phyloP scores from a whole-genome alignment of 441 rosid genomes.

The Populus hybrid region DNA sequence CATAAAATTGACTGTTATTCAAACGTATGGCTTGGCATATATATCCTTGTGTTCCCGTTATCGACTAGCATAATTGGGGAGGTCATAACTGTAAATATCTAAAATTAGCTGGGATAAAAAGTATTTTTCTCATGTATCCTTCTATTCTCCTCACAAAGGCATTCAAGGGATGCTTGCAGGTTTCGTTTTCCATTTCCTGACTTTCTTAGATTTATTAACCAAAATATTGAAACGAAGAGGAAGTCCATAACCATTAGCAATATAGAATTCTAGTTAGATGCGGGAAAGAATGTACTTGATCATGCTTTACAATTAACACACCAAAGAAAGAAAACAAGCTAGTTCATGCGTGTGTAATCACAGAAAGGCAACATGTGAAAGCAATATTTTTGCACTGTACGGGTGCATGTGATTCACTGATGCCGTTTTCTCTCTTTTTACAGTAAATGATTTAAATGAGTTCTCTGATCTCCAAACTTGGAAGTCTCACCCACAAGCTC shows the following conservation, averaged over 20 bases:
- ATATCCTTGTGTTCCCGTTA: neutral
- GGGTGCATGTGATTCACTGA: neutral
- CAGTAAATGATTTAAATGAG: conserved; percentile 17
- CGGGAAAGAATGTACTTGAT: neutral
- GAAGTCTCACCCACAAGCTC: conserved; percentile 28
- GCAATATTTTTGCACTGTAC: conserved; percentile 19
- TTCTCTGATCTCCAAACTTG: conserved; percentile 28
- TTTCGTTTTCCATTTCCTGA: neutral
- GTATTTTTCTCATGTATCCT: neutral
- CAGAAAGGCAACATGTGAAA: conserved; percentile 20
- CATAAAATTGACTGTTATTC: neutral
- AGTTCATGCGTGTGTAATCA: conserved; percentile 13
- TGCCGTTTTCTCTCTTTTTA: conserved; percentile 14
- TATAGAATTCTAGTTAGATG: neutral
- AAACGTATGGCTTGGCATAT: neutral
- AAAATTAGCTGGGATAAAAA: neutral
- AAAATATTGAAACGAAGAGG: neutral
- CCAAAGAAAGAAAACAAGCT: neutral
- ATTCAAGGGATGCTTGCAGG: neutral
- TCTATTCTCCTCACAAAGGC: neutral
- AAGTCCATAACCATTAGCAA: neutral
- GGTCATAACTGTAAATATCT: neutral
- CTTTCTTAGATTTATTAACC: neutral
- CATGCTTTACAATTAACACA: neutral
- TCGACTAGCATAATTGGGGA: neutral